Evolutionary conservation across 805 yeast genomes (phyloP).

Genomic region (Yarrowia yakushimensis): DNA sequence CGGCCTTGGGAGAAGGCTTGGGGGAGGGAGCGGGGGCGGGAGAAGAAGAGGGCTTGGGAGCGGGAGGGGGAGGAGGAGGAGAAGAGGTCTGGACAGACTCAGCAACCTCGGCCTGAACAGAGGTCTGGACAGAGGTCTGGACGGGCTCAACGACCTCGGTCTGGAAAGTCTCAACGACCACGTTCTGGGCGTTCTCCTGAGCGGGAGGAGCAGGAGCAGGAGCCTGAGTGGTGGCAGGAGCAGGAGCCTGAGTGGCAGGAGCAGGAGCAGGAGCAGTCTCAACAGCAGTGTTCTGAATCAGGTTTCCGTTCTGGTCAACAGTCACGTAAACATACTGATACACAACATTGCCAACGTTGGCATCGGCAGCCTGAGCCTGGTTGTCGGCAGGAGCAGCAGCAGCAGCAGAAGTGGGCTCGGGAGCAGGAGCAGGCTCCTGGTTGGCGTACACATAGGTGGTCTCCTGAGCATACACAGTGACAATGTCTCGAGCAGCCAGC

Average conservation of each 20-base stretch:
- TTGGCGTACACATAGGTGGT: slow-evolving; percentile 26
- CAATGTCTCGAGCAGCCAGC: slow-evolving; percentile 14
- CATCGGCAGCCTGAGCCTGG: slow-evolving; percentile 20
- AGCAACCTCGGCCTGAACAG: not conserved
- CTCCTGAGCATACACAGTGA: slow-evolving; percentile 24
- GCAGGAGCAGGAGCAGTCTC: slow-evolving; percentile 9
- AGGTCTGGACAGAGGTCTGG: too few species aligned
- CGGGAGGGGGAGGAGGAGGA: too few species aligned
- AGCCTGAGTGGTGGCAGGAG: too few species aligned
- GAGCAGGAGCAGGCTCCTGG: slow-evolving; percentile 25
- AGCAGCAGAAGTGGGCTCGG: too few species aligned
- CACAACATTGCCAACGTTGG: not conserved
- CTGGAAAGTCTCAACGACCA: too few species aligned
- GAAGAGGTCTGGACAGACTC: too few species aligned
- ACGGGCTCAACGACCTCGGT: too few species aligned
- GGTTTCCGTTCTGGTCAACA: slow-evolving; percentile 42
- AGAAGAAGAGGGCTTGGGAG: too few species aligned
- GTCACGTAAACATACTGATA: slow-evolving; percentile 47
- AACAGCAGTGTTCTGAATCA: slow-evolving; percentile 31
- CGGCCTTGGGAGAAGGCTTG: not conserved
- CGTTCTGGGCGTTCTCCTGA: too few species aligned
- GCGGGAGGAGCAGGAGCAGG: too few species aligned
- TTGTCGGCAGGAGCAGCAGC: slow-evolving; percentile 25
- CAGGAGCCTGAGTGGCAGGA: not conserved
- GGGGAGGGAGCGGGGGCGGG: too few species aligned